Evolutionary conservation across 805 yeast species (phyloP), one percentile per base, ranked within the genome.

Genomic region (Cyberlindnera mrakii): DNA sequence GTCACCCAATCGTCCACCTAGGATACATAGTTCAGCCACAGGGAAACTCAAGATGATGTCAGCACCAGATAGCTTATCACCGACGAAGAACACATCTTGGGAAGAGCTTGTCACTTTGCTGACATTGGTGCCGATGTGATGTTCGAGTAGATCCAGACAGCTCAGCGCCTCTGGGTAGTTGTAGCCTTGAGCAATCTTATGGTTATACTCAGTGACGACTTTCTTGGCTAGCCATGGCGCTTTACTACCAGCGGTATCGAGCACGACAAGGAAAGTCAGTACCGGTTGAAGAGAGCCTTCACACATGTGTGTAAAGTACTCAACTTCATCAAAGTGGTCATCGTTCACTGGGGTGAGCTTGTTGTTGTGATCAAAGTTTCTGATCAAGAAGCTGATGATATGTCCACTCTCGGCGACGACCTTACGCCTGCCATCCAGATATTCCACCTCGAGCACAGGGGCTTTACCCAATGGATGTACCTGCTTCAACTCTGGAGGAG

Each of bases 401-500:
- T 68, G 67, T 3, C 84, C 89, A 14, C 81, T 72, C 59, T 83
- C 91, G 10, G 78, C 78, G 35, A 79, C 48, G 2, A 64, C 54
- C 27, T 48, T 53, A 32, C 35, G 40, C 16, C 55, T 55, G 13
- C 65, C 61, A 36, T 51, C 49, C 18, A 50, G 48, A 23, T 66
- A 71, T 35, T 66, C 65, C 31, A 70, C 57, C 48, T 75, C 82
- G 35, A 84, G 48, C 1, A 81, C 58, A 1, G 91, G 91, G 1
- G 79, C 65, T 53, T 78, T 79, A 0, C 88, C 89, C 18, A 77
- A 60, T 9, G 85, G 82, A 53, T 78, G 84, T 10, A 80, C 63
- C 33, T 72, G 64, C 45, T 67, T 67, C 33, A 81, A 59, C 31
- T 66, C 78, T 2, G 64, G 63, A 7, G 77, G 78, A 1, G 80